Conservation (phyloP, 1,284 basidiomycete genomes). For the Moesziomyces aphidis region DNA sequence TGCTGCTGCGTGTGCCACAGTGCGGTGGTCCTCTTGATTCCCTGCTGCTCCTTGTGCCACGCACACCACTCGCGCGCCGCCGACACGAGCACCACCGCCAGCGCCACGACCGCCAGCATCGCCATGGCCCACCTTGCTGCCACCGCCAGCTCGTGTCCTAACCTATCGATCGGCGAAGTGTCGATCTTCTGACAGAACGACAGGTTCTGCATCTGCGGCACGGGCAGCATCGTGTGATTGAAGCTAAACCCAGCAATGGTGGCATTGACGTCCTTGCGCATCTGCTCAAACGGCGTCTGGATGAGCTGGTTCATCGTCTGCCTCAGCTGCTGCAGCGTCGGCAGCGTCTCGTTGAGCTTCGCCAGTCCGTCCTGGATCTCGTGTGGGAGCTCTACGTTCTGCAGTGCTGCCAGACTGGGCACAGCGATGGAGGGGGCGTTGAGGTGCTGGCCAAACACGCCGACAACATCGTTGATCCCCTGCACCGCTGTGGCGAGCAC, state of each 20-base stretch:
- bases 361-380: slow-evolving; percentile 79
- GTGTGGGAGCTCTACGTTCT: slow-evolving; percentile 84
- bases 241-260: slow-evolving; percentile 48
- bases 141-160: slow-evolving; percentile 35
- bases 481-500: slow-evolving; percentile 38
- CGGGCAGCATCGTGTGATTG: slow-evolving; percentile 35
- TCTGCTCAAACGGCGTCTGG: slow-evolving; percentile 48
- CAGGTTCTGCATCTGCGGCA: slow-evolving; percentile 39
- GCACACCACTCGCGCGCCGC: slow-evolving; percentile 44
- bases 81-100: slow-evolving; percentile 36
- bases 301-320: slow-evolving; percentile 74
- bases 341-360: slow-evolving; percentile 82
- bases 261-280: slow-evolving; percentile 46
- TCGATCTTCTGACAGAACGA: slow-evolving; percentile 51
- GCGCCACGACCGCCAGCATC: slow-evolving; percentile 25
- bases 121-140: slow-evolving; percentile 30
- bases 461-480: slow-evolving; percentile 49
- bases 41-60: slow-evolving; percentile 40
- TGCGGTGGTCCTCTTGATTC: slow-evolving; percentile 32
- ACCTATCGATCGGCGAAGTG: slow-evolving; percentile 43
- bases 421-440: slow-evolving; percentile 33
- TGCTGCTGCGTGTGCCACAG: slow-evolving; percentile 34
- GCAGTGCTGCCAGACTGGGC: slow-evolving; percentile 73
- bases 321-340: slow-evolving; percentile 81
- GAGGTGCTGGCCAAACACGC: slow-evolving; percentile 45